Conservation (phyloP, 2,329 filamentous ascomycete genomes). For the Ceratocystis albifundus region DNA sequence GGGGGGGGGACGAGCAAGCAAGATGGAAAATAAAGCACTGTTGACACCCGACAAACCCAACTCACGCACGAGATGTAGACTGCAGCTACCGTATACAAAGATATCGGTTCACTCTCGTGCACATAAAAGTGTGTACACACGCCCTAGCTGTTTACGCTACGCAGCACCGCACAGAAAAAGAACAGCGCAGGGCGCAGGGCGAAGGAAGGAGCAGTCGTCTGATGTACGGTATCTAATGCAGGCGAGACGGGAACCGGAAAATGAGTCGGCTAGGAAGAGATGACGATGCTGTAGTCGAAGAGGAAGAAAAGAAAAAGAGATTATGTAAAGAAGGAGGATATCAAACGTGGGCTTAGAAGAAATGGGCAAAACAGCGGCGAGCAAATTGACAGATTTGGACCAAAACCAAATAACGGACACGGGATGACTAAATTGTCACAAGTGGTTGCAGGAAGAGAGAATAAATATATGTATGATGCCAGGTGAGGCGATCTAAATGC, state of each 20-base stretch:
- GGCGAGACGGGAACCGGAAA: not conserved
- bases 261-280: not conserved
- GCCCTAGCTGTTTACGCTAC: not conserved
- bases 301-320: not conserved
- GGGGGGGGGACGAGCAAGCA: not conserved
- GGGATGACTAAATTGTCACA: not conserved
- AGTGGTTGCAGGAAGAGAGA: not conserved
- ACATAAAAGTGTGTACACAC: not conserved
- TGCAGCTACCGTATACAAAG: not conserved
- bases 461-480: not conserved
- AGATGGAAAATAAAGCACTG: not conserved
- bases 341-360: too few relatives aligned
- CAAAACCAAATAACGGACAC: not conserved
- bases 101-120: not conserved
- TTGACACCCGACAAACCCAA: not conserved
- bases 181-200: constrained; percentile 3
- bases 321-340: not conserved
- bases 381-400: too few relatives aligned
- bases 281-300: not conserved
- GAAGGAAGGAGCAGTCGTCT: constrained; percentile 7
- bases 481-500: not conserved
- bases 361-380: too few relatives aligned
- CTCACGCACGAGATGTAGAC: not conserved
- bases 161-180: not conserved
- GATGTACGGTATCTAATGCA: not conserved